Percentiles rank a stretch among this genome's conserved stretches.
These are phyloP conservation scores for Saccharomyces jurei DNA, from an alignment of 805 yeast species.

Conservation along the genomic window DNA sequence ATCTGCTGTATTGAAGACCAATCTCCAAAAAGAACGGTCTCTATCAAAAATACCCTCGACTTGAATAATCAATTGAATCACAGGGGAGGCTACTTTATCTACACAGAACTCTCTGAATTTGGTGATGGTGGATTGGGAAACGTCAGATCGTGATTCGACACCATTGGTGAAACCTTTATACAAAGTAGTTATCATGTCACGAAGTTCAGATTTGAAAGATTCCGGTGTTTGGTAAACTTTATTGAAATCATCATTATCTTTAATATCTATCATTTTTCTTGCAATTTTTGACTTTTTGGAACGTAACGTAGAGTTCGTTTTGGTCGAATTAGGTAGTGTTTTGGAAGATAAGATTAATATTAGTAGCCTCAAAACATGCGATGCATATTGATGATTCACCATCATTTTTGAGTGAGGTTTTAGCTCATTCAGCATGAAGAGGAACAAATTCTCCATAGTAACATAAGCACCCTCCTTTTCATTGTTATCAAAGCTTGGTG, in stretches of 20 bases:
- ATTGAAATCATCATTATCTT: conserved; percentile 66
- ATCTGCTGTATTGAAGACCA: conserved; percentile 46
- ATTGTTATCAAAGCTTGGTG: conserved; percentile 33
- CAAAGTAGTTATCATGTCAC: conserved; percentile 39
- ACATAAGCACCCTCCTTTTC: conserved; percentile 35
- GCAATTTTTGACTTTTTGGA: conserved; percentile 82
- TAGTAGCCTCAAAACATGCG: conserved; percentile 74
- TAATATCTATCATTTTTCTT: conserved; percentile 84
- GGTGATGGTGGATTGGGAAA: conserved; percentile 31
- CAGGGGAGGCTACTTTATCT: conserved; percentile 81
- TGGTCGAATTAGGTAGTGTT: conserved; percentile 64
- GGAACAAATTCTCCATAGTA: conserved; percentile 59
- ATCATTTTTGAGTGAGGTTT: conserved; percentile 50
- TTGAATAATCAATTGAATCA: conserved; percentile 66
- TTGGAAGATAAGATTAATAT: conserved; percentile 70
- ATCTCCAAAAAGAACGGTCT: conserved; percentile 63
- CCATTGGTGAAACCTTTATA: conserved; percentile 26
- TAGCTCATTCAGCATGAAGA: conserved; percentile 58
- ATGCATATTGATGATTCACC: conserved; percentile 72
- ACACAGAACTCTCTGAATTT: conserved; percentile 66
- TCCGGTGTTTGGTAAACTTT: conserved; percentile 62
- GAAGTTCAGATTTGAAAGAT: conserved; percentile 55
- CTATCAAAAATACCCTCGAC: conserved; percentile 75
- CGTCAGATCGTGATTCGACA: conserved; percentile 25
- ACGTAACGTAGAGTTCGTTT: conserved; percentile 63